phyloP scores from a whole-genome alignment of 805 yeast species.

The Candida sithepensis region DNA sequence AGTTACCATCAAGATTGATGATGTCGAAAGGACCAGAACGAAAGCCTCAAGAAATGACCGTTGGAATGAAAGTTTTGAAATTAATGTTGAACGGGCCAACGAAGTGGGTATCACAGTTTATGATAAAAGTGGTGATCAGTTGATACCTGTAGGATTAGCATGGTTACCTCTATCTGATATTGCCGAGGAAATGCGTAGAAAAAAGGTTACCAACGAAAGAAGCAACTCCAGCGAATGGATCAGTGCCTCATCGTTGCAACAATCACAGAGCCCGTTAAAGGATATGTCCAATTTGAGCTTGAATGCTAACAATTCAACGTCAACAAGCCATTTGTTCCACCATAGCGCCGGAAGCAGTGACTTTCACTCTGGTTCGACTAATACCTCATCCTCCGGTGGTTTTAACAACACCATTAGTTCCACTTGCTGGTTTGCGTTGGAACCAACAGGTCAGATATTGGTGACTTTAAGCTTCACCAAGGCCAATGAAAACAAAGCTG shows the following conservation, averaged over 20 bases:
- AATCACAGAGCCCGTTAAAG: conserved; percentile 2
- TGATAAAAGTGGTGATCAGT: conserved; percentile 65
- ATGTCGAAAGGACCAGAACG: conserved; percentile 75
- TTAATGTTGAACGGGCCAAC: conserved; percentile 85
- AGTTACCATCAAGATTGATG: conserved; percentile 81
- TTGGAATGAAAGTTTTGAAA: conserved; percentile 78
- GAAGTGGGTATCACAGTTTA: conserved; percentile 87
- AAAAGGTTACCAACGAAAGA: conserved; percentile 71
- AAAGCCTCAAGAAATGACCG: conserved; percentile 71
- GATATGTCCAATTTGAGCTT: conserved; percentile 4
- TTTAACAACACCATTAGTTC: conserved; percentile 36
- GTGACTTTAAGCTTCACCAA: conserved; percentile 78
- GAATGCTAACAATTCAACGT: conserved; percentile 1
- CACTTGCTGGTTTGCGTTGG: conserved; percentile 85
- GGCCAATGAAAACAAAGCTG: conserved; percentile 40
- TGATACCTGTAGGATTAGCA: conserved; percentile 84
- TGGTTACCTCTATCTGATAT: conserved; percentile 91
- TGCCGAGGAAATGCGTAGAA: conserved; percentile 91
- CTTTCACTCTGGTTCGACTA: conserved; percentile 11
- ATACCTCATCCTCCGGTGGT: conserved; percentile 9
- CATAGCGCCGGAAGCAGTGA: background rate
- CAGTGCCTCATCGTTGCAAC: conserved; percentile 59
- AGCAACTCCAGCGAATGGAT: conserved; percentile 79
- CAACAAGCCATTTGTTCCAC: background rate
- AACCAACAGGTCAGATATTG: conserved; percentile 90